Evolutionary conservation across 2,329 filamentous ascomycete genomes (phyloP).

Genomic region (Mariannaea elegans): DNA sequence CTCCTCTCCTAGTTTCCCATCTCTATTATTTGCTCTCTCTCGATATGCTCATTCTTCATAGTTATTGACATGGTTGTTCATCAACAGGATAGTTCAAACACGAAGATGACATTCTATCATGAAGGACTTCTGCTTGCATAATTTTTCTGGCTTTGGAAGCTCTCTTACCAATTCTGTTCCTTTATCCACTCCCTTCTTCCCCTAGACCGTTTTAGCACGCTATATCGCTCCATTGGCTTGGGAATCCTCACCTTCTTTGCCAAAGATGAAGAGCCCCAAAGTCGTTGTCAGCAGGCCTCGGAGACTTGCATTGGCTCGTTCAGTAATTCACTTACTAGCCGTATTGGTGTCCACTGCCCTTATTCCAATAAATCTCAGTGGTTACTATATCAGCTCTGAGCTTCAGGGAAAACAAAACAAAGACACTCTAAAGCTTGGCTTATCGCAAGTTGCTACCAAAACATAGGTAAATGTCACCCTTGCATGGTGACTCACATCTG

Average conservation of each 20-base stretch:
- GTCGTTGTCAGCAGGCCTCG: not conserved
- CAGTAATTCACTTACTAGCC: slow-evolving; percentile 4
- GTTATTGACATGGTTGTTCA: too few species aligned
- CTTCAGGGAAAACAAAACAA: slow-evolving; percentile 1
- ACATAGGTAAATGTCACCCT: not conserved
- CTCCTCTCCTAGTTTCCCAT: too few species aligned
- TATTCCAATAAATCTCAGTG: not conserved
- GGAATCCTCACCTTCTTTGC: not conserved
- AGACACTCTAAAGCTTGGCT: slow-evolving; percentile 13
- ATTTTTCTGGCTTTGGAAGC: too few species aligned
- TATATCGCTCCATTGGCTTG: not conserved
- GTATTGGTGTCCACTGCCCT: not conserved
- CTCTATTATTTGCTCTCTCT: too few species aligned
- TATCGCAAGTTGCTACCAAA: slow-evolving; percentile 22
- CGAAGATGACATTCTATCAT: too few species aligned
- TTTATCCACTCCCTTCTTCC: too few species aligned
- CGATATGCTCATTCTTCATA: too few species aligned
- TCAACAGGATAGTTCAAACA: too few species aligned
- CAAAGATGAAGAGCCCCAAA: not conserved
- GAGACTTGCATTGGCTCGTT: not conserved
- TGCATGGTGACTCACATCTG: not conserved
- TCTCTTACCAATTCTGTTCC: too few species aligned
- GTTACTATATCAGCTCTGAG: slow-evolving; percentile 18
- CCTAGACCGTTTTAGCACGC: too few species aligned
- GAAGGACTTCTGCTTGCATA: too few species aligned